Evolutionary conservation across 1,284 basidiomycete species (phyloP), one percentile per base, ranked within the genome.

Genomic region (Cystobasidium slooffiae): DNA sequence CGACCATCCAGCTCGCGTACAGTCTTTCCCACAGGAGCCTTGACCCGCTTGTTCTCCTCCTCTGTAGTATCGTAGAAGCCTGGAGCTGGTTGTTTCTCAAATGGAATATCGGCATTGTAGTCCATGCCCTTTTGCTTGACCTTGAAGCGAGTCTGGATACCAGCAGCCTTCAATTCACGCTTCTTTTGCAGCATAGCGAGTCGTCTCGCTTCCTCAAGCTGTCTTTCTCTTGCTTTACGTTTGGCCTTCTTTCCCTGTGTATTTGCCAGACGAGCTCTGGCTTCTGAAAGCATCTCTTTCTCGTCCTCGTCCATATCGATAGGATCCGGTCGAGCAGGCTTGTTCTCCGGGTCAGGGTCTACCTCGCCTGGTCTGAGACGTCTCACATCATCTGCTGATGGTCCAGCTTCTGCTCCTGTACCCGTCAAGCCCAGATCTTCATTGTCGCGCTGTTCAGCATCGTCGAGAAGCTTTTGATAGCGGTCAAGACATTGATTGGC

Each of bases 221-320:
- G 94, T 76, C 94, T 89, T 82, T 99, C 97, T 67, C 97, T 88
- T 14, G 94, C 97, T 84, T 99, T 99, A 78, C 97, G 90, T 84
- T 99, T 99, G 1, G 97, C 97, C 84, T 99, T 99, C 84, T 99
- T 99, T 41, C 97, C 97, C 83, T 99, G 97, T 0, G 97, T 99
- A 82, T 99, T 99, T 64, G 97, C 97, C 53, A 99, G 86, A 84
- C 97, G 90, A 9, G 97, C 97, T 79, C 97, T 90, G 63, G 97
- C 97, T 83, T 99, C 97, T 6, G 95, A 98, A 78, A 99, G 86
- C 97, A 99, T 99, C 83, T 99, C 97, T 89, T 99, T 99, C 83
- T 99, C 97, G 81, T 96, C 97, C 83, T 99, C 97, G 83, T 99
- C 97, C 97, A 99, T 99, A 84, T 99, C 97, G 80, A 99, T 97